Conservation (phyloP, 352 stramenopile species). For the Phytopythium ostracodes region DNA sequence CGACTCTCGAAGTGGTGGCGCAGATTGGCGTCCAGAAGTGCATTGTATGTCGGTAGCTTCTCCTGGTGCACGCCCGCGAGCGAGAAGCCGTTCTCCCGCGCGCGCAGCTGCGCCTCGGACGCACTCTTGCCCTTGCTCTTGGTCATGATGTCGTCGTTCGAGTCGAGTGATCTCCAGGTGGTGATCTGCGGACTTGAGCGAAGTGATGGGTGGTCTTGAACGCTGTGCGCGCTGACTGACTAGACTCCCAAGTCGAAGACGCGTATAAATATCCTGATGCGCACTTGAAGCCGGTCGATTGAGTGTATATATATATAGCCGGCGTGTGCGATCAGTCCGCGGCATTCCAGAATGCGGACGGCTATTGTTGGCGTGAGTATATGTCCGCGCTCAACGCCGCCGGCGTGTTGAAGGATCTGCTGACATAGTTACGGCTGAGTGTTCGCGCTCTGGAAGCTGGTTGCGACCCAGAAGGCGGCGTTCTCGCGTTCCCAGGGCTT, state of each 20-base stretch:
- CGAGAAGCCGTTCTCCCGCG: conserved; percentile 59
- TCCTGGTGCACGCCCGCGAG: conserved; percentile 58
- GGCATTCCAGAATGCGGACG: not conserved
- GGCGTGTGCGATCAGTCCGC: not conserved
- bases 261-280: not conserved
- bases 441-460: not conserved
- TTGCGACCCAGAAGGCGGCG: conserved; percentile 37
- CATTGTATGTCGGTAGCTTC: conserved; percentile 82
- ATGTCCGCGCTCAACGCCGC: too few species aligned
- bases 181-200: not conserved
- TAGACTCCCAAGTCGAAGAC: not conserved
- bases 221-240: not conserved
- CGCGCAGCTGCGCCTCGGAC: conserved; percentile 28
- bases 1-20: conserved; percentile 88
- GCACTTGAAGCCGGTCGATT: not conserved
- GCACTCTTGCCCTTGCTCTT: conserved; percentile 20
- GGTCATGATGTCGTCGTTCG: conserved; percentile 16
- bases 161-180: not conserved
- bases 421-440: not conserved
- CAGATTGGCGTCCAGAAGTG: conserved; percentile 87
- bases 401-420: not conserved
- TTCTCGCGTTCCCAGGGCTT: conserved; percentile 51
- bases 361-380: not conserved
- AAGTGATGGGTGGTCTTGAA: not conserved
- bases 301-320: not conserved